A percentile compares a stretch with the other conserved stretches of the same genome.
Evolutionary conservation across 352 stramenopile species (phyloP).

Genomic region (Phytophthora palmivora): DNA sequence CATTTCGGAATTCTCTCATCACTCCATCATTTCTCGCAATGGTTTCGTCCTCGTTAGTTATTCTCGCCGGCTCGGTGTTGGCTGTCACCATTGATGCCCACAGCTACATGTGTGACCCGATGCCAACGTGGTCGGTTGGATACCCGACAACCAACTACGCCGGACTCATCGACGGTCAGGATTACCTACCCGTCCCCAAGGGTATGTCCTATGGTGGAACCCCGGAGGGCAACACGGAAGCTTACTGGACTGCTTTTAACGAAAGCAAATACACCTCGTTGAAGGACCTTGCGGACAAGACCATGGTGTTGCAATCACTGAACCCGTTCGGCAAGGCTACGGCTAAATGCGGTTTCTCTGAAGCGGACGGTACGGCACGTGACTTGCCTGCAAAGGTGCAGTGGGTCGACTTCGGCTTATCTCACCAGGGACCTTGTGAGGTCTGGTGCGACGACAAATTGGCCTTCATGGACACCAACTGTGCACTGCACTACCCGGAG

Average conservation of each 20-base stretch:
- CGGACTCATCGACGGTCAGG: constrained; percentile 46
- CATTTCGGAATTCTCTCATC: constrained; percentile 33
- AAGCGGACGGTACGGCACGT: constrained; percentile 34
- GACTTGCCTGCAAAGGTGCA: constrained; percentile 36
- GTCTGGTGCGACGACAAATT: constrained; percentile 67
- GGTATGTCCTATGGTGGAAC: constrained; percentile 44
- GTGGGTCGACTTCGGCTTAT: constrained; percentile 44
- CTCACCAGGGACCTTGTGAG: constrained; percentile 65
- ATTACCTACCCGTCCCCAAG: constrained; percentile 39
- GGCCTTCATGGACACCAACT: constrained; percentile 48
- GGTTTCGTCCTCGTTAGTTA: constrained; percentile 16
- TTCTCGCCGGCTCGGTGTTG: constrained; percentile 15
- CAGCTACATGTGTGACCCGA: constrained; percentile 47
- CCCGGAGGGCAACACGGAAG: constrained; percentile 32
- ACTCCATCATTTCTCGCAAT: constrained; percentile 13
- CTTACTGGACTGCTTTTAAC: constrained; percentile 44
- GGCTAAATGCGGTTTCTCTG: constrained; percentile 37
- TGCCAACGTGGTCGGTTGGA: constrained; percentile 44
- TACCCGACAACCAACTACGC: constrained; percentile 43
- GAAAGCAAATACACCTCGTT: constrained; percentile 45
- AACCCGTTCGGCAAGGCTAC: constrained; percentile 33
- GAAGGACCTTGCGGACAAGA: constrained; percentile 38
- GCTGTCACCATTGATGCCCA: constrained; percentile 25
- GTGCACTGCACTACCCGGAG: constrained; percentile 42
- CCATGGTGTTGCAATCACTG: constrained; percentile 35